Percentiles rank a stretch among this genome's conserved stretches.
Conservation (phyloP, 768 basidiomycete genomes). For the Boletus insuetus region DNA sequence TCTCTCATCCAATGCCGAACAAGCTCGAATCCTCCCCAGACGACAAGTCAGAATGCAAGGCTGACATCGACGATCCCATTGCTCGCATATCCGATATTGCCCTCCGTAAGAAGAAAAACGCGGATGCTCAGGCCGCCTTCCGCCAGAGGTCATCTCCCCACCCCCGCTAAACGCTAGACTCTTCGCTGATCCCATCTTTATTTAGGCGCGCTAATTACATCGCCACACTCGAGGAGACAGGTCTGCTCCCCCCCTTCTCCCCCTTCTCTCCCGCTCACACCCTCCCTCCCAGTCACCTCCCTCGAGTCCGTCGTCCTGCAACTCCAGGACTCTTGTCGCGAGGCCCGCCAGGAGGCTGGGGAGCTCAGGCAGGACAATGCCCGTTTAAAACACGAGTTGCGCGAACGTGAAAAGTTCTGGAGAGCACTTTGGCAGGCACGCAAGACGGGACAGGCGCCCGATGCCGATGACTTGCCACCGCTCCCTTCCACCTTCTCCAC, state of each 20-base stretch:
- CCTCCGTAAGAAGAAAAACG: constrained; percentile 84
- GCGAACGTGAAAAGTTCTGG: constrained; percentile 76
- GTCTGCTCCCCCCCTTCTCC: constrained; percentile 27
- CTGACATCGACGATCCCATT: constrained; percentile 33
- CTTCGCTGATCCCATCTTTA: constrained; percentile 22
- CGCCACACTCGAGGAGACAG: constrained; percentile 82
- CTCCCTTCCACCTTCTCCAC: constrained; percentile 43
- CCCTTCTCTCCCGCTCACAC: constrained; percentile 12
- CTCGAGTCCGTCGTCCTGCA: constrained; percentile 82
- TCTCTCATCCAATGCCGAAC: constrained; percentile 25
- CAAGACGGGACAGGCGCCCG: constrained; percentile 52
- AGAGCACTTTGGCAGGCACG: constrained; percentile 63
- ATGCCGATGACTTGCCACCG: constrained; percentile 51
- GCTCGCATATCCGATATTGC: constrained; percentile 62
- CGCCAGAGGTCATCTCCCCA: constrained; percentile 47
- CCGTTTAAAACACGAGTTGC: constrained; percentile 59
- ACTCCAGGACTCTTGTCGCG: constrained; percentile 77
- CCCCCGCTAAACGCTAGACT: neutral
- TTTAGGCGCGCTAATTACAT: constrained; percentile 75
- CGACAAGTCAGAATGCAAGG: constrained; percentile 37
- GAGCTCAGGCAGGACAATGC: constrained; percentile 65
- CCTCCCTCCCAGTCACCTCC: constrained; percentile 58
- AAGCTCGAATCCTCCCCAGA: constrained; percentile 35
- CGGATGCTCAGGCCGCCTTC: constrained; percentile 86
- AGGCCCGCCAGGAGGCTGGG: constrained; percentile 57